Percentiles rank a stretch among this genome's conserved stretches.
Evolutionary conservation across 2,329 filamentous ascomycete species (phyloP).

Genomic region (Diaporthe batatas): DNA sequence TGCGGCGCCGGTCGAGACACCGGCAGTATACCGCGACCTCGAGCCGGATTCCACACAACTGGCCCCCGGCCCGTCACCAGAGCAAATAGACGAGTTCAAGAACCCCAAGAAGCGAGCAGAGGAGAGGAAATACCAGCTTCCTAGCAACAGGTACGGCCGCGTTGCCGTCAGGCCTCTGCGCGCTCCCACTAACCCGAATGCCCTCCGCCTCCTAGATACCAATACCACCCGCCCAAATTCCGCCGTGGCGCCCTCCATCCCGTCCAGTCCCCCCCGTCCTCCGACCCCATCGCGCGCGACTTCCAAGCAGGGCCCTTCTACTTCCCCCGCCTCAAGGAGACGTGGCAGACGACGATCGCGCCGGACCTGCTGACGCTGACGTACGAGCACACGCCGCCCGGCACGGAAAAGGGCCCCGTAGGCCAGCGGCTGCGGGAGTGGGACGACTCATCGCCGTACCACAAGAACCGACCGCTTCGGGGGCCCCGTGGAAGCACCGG

Average conservation of each 20-base stretch:
- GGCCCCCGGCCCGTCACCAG: slow-evolving; percentile 56
- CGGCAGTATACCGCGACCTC: slow-evolving; percentile 59
- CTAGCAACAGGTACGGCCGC: slow-evolving; percentile 59
- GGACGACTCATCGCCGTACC: slow-evolving; percentile 93
- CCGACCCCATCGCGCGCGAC: slow-evolving; percentile 87
- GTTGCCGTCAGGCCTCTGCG: slow-evolving; percentile 40
- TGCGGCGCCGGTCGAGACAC: slow-evolving; percentile 43
- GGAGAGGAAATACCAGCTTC: slow-evolving; percentile 56
- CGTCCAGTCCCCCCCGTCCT: slow-evolving; percentile 87
- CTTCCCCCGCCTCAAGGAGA: slow-evolving; percentile 87
- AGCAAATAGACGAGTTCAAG: slow-evolving; percentile 57
- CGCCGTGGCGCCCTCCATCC: slow-evolving; percentile 94
- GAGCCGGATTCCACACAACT: slow-evolving; percentile 65
- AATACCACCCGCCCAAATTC: slow-evolving; percentile 94
- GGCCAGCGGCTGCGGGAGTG: slow-evolving; percentile 81
- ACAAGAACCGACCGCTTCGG: slow-evolving; percentile 88
- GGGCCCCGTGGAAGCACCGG: slow-evolving; percentile 82
- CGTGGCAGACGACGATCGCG: slow-evolving; percentile 87
- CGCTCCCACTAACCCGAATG: slow-evolving; percentile 31
- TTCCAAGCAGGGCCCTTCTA: slow-evolving; percentile 94
- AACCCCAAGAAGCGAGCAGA: slow-evolving; percentile 53
- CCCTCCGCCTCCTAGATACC: slow-evolving; percentile 74
- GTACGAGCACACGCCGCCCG: slow-evolving; percentile 88
- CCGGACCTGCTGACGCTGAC: slow-evolving; percentile 89
- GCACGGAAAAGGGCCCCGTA: slow-evolving; percentile 67